These are phyloP conservation scores for Xylariaceae sp. DNA, from an alignment of 2,329 filamentous ascomycete genomes.

Conservation along the genomic window DNA sequence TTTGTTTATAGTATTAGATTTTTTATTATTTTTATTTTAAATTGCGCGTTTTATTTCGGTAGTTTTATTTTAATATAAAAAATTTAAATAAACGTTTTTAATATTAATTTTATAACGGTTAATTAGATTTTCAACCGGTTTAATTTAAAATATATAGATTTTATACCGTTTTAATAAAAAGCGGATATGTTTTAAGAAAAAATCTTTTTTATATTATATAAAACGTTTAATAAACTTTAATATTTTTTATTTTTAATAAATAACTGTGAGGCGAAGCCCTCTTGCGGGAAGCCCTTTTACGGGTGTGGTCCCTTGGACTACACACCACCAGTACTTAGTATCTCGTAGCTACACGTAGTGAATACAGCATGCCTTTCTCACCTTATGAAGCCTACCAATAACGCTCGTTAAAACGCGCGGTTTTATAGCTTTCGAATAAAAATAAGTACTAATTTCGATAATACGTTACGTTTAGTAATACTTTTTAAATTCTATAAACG, in stretches of 20 bases:
- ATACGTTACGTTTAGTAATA: background rate
- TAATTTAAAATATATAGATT: background rate
- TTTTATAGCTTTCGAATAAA: background rate
- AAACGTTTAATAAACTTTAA: background rate
- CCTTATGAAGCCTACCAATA: too few species aligned
- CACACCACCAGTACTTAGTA: too few species aligned
- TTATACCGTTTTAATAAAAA: background rate
- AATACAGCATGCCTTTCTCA: too few species aligned
- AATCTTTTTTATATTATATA: background rate
- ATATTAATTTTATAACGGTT: conserved; percentile 1
- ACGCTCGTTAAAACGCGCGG: background rate
- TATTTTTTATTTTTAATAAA: background rate
- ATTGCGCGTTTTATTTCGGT: conserved; percentile 2
- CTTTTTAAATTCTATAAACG: too few species aligned
- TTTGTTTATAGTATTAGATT: conserved; percentile 1
- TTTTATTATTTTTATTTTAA: conserved; percentile 2
- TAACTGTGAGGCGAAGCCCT: too few species aligned
- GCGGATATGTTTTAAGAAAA: background rate
- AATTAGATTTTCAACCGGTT: background rate
- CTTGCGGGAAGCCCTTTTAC: too few species aligned
- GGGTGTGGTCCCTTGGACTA: too few species aligned
- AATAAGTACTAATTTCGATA: background rate
- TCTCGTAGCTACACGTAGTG: too few species aligned
- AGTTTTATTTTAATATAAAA: conserved; percentile 1
- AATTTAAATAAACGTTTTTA: conserved; percentile 2